A percentile compares a stretch with the other conserved stretches of the same genome.
Conservation (phyloP, 1,284 basidiomycete species). For the Jaminaea rosea region DNA sequence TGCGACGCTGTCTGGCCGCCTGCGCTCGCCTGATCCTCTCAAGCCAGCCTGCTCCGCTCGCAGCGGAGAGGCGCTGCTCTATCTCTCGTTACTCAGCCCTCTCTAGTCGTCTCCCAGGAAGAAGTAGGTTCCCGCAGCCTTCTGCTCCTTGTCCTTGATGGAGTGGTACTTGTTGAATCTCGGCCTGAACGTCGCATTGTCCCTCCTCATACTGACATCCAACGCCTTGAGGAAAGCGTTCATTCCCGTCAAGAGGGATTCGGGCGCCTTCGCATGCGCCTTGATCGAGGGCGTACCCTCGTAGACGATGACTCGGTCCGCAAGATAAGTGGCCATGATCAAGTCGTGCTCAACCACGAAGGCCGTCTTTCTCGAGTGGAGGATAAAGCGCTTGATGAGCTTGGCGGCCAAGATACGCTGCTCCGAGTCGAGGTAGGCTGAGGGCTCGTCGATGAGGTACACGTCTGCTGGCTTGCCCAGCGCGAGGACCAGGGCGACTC, state of each 20-base stretch:
- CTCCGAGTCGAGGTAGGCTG: slow-evolving; percentile 46
- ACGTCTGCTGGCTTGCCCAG: slow-evolving; percentile 46
- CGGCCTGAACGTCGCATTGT: slow-evolving; percentile 44
- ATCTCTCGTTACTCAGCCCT: slow-evolving; percentile 3
- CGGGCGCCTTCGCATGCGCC: slow-evolving; percentile 38
- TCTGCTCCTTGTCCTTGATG: slow-evolving; percentile 48
- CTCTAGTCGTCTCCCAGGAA: slow-evolving; percentile 39
- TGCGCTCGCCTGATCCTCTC: too few relatives aligned
- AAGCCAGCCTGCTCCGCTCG: too few relatives aligned
- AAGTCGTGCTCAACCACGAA: slow-evolving; percentile 48
- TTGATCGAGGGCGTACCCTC: slow-evolving; percentile 43
- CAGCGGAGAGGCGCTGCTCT: too few relatives aligned
- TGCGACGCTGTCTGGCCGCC: too few relatives aligned
- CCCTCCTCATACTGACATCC: slow-evolving; percentile 45
- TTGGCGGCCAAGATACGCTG: slow-evolving; percentile 46
- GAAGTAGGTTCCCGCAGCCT: slow-evolving; percentile 44
- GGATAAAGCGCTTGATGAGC: slow-evolving; percentile 47
- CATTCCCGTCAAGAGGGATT: slow-evolving; percentile 44
- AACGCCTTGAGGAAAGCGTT: slow-evolving; percentile 43
- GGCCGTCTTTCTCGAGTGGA: slow-evolving; percentile 47
- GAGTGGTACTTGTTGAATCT: slow-evolving; percentile 46
- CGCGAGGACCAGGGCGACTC: slow-evolving; percentile 43
- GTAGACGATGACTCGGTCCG: slow-evolving; percentile 45
- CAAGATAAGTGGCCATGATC: slow-evolving; percentile 45
- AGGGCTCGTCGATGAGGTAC: slow-evolving; percentile 47